Evolutionary conservation across 1,284 basidiomycete species (phyloP), one percentile per base, ranked within the genome.

Genomic region (Lentinula novae-zelandiae): DNA sequence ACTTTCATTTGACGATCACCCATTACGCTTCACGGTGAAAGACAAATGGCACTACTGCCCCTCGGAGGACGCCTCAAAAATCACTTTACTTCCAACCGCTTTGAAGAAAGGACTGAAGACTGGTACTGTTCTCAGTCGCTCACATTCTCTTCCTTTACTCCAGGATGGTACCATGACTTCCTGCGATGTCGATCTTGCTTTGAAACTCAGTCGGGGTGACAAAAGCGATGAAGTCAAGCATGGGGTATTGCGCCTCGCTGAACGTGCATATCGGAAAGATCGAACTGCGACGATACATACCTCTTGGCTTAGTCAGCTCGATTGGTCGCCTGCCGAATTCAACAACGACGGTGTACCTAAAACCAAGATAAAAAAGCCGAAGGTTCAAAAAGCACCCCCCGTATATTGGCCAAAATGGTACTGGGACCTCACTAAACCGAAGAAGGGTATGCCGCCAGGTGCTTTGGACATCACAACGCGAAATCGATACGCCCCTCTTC

Each of bases 321-420:
- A 86, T 58, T 88, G 85, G 85, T 71, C 20, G 64, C 68, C 63
- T 36, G 63, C 64, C 9, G 62, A 65, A 62, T 44, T 51, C 33
- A 42, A 53, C n/a, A 27, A 9, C 62, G n/a, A 57, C 58, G 34
- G 40, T 8, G 48, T 59, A 50, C 49, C 66, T 13, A 76, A 76
- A 64, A 49, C 66, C 1, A 74, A 46, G 48, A 17, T 27, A 12
- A 48, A 62, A 12, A 57, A 40, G n/a, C 2, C 64, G 10, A 66
- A 65, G 61, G 42, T 51, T 10, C 36, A 58, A 13, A 84, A 83
- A 67, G 75, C 77, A 8, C 75, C 78, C 7, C 75, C 79, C 0
- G 78, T 86, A 0, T 63, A 78, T 34, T 89, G 87, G 87, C 96
- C 96, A 0, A 93, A 95, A 70, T 99, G 97, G 96, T 99, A 95